Conservation (phyloP, 768 basidiomycete genomes). For the Lactifluus rugatus region DNA sequence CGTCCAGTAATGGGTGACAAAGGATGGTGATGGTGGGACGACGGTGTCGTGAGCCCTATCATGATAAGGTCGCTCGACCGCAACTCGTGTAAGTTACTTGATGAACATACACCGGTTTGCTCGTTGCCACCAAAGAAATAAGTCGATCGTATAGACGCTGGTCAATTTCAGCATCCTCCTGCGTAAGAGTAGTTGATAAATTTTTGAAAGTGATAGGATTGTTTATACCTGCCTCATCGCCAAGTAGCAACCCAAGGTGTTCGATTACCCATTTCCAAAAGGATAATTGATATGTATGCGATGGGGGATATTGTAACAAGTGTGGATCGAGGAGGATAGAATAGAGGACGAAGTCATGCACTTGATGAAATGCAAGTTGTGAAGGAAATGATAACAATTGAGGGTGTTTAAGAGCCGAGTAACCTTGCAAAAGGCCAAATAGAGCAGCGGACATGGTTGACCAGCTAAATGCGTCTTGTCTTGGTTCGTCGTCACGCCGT, state of each 20-base stretch:
- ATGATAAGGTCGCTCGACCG: conserved; percentile 15
- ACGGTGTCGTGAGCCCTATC: conserved; percentile 17
- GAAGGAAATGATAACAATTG: conserved; percentile 35
- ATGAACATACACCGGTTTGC: conserved; percentile 26
- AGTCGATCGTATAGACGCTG: conserved; percentile 55
- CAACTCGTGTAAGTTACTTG: conserved; percentile 16
- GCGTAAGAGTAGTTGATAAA: conserved; percentile 13
- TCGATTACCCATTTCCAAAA: conserved; percentile 71
- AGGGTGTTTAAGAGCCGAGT: conserved; percentile 42
- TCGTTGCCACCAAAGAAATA: conserved; percentile 33
- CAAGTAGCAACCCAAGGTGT: conserved; percentile 38
- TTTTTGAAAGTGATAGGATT: not conserved
- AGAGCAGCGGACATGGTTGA: conserved; percentile 11
- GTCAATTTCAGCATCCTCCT: conserved; percentile 54
- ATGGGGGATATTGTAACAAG: conserved; percentile 51
- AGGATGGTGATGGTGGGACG: conserved; percentile 42
- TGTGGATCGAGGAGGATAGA: conserved; percentile 43
- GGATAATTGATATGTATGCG: conserved; percentile 44
- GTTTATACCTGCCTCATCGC: conserved; percentile 37
- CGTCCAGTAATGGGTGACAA: conserved; percentile 58
- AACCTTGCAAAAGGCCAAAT: conserved; percentile 41
- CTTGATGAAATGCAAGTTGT: conserved; percentile 27
- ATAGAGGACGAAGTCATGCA: conserved; percentile 48
- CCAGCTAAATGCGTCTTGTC: too few species aligned
- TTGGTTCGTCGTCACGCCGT: too few species aligned